These are phyloP conservation scores for Guadua angustifolia DNA, from an alignment of 176 grass and related monocot genomes.

Conservation along the genomic window DNA sequence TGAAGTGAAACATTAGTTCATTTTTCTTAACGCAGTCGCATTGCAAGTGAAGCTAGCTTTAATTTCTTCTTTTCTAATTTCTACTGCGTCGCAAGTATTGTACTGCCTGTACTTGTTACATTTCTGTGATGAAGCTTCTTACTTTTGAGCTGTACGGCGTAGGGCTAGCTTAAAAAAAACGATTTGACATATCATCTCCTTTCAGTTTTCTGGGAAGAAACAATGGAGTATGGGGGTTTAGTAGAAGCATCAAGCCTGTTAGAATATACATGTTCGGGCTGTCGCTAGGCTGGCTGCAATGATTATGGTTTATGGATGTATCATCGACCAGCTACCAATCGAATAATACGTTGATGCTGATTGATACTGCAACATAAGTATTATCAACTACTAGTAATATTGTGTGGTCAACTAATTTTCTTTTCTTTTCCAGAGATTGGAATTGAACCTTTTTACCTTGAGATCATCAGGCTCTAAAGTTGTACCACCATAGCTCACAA, in stretches of 20 bases:
- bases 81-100: neutral
- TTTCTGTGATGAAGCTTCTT: conserved; percentile 14
- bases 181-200: neutral
- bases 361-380: neutral
- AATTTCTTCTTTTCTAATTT: neutral
- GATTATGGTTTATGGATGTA: conserved; percentile 25
- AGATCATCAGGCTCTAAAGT: neutral
- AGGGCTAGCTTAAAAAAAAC: neutral
- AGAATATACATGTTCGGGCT: conserved; percentile 16
- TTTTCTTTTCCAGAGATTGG: neutral
- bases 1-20: conserved; percentile 43
- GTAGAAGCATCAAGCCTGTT: neutral
- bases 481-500: neutral
- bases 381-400: neutral
- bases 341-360: neutral
- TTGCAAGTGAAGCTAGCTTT: neutral
- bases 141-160: neutral
- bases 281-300: conserved; percentile 59
- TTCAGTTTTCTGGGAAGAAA: neutral
- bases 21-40: neutral
- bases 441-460: neutral
- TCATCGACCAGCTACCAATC: neutral
- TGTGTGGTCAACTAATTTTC: neutral
- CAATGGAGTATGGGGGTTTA: neutral
- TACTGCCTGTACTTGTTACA: neutral